These are phyloP conservation scores for Russula compacta DNA, from an alignment of 768 basidiomycete species.

Conservation along the genomic window DNA sequence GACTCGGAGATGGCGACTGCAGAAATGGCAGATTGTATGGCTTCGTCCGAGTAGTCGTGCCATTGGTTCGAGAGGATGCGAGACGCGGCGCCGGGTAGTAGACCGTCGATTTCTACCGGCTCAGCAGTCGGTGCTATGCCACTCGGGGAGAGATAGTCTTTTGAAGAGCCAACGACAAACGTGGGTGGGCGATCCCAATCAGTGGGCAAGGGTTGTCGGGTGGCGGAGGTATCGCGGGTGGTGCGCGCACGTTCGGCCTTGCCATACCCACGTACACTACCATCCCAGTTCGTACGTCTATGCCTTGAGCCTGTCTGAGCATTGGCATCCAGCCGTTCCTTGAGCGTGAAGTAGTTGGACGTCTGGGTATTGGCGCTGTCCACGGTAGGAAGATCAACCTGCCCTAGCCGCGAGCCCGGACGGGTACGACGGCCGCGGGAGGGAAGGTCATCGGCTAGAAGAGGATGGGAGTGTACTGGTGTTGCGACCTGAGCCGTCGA, in stretches of 20 bases:
- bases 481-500: constrained; percentile 30
- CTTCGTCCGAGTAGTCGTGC: constrained; percentile 73
- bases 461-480: constrained; percentile 64
- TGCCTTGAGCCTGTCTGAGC: constrained; percentile 25
- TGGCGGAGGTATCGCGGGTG: constrained; percentile 28
- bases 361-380: constrained; percentile 25
- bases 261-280: constrained; percentile 49
- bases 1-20: constrained; percentile 37
- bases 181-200: constrained; percentile 29
- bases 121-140: neutral
- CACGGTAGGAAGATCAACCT: constrained; percentile 22
- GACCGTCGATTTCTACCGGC: constrained; percentile 7
- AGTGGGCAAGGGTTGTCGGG: constrained; percentile 29
- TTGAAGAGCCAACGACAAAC: constrained; percentile 19
- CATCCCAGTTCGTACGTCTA: constrained; percentile 35
- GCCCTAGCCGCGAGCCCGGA: constrained; percentile 30
- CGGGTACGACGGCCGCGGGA: constrained; percentile 40
- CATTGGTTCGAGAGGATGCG: constrained; percentile 60
- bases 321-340: constrained; percentile 48
- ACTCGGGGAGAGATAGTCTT: constrained; percentile 1
- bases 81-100: constrained; percentile 24
- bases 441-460: constrained; percentile 46
- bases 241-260: constrained; percentile 30
- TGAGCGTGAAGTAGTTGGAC: constrained; percentile 53
- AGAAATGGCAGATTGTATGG: constrained; percentile 55